phyloP scores from a whole-genome alignment of 2,329 filamentous ascomycete species.

The Pseudogymnoascus sp. region DNA sequence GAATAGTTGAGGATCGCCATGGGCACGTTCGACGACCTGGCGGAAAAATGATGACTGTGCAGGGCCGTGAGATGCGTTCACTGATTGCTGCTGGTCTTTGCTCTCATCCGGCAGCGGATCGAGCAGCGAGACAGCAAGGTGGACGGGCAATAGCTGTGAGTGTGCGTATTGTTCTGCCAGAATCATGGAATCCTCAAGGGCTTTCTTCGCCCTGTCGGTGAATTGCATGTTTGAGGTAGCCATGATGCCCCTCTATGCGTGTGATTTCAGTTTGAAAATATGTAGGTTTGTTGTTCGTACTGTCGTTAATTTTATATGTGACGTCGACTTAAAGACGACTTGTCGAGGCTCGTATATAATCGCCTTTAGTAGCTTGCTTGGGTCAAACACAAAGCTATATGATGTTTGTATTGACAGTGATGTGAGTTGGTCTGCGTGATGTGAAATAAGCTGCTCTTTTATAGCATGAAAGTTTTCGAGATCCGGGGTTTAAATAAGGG shows the following conservation, averaged over 20 bases:
- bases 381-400: not conserved
- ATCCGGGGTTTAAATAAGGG: not conserved
- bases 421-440: not conserved
- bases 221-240: conserved; percentile 72
- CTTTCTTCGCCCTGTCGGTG: conserved; percentile 86
- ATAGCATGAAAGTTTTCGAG: not conserved
- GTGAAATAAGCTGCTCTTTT: not conserved
- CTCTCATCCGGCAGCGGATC: conserved; percentile 68
- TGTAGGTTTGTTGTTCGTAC: not conserved
- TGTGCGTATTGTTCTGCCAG: conserved; percentile 87
- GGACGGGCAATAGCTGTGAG: conserved; percentile 81
- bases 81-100: conserved; percentile 66
- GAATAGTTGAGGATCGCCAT: conserved; percentile 84
- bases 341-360: not conserved
- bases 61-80: conserved; percentile 57
- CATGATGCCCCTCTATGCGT: conserved; percentile 42
- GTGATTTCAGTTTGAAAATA: conserved; percentile 4
- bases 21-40: conserved; percentile 87
- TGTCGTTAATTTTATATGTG: not conserved
- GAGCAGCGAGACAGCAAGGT: conserved; percentile 77
- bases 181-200: conserved; percentile 79
- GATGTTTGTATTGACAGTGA: not conserved
- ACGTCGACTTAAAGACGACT: not conserved
- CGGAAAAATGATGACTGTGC: conserved; percentile 72
- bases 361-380: not conserved